Percentiles rank a stretch among this genome's conserved stretches.
These are phyloP conservation scores for Capsicum rhomboideum DNA, from an alignment of 257 asterid species.

Conservation along the genomic window DNA sequence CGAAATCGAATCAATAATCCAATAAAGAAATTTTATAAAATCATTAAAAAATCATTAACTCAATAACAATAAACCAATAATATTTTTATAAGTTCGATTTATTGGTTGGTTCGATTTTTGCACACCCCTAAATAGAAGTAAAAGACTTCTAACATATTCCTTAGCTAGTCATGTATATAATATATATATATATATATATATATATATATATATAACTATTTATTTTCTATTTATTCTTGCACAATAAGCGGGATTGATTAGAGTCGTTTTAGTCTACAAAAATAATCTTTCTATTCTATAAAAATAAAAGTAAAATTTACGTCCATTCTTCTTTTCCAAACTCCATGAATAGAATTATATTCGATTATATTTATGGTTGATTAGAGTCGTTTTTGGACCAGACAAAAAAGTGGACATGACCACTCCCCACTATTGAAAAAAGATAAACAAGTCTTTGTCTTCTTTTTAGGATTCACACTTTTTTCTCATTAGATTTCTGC, in stretches of 20 bases:
- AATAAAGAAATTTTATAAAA: too few relatives aligned
- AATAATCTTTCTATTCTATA: not conserved
- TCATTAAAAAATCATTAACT: too few relatives aligned
- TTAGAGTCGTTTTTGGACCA: not conserved
- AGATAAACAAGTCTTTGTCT: not conserved
- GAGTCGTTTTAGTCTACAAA: not conserved
- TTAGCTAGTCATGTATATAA: too few relatives aligned
- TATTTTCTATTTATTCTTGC: not conserved
- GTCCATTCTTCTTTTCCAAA: not conserved
- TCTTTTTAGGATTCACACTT: not conserved
- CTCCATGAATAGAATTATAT: not conserved
- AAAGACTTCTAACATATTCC: not conserved
- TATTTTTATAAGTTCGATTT: too few relatives aligned
- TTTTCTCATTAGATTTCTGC: not conserved
- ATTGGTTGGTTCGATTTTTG: too few relatives aligned
- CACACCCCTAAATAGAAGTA: too few relatives aligned
- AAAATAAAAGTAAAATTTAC: rapidly evolving
- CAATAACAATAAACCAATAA: too few relatives aligned
- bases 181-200: too few relatives aligned
- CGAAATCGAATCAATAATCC: too few relatives aligned
- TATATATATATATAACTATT: too few relatives aligned
- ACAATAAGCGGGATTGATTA: not conserved
- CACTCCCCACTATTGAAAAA: not conserved
- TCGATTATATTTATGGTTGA: not conserved
- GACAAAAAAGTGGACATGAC: not conserved